A percentile compares a stretch with the other conserved stretches of the same genome.
Evolutionary conservation across 2,329 filamentous ascomycete genomes (phyloP).

Genomic region (Gyromitra esculenta): DNA sequence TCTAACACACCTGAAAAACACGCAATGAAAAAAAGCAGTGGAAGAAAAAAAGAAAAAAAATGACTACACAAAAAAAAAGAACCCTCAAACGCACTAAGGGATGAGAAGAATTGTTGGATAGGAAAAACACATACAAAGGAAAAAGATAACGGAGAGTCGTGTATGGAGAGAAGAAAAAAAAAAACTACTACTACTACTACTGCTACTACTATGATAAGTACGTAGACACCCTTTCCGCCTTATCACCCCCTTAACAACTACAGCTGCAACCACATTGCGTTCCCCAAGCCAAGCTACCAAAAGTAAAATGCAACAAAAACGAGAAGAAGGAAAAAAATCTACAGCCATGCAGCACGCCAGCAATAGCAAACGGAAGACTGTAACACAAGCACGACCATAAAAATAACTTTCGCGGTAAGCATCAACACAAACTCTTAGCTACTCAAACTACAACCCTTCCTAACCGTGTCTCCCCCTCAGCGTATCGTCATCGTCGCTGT

Average conservation of each 20-base stretch:
- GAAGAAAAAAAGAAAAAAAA: constrained; percentile 3
- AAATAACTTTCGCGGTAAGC: constrained; percentile 11
- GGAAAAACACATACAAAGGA: constrained; percentile 28
- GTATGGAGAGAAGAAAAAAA: constrained; percentile 26
- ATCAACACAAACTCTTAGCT: constrained; percentile 5
- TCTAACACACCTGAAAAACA: constrained; percentile 52
- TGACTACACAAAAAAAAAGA: constrained; percentile 8
- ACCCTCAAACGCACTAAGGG: not conserved
- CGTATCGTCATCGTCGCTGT: constrained; percentile 52
- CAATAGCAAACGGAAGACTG: constrained; percentile 16
- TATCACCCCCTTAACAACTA: constrained; percentile 41
- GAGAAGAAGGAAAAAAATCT: constrained; percentile 36
- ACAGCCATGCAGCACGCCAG: constrained; percentile 36
- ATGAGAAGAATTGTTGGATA: not conserved
- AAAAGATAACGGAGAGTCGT: constrained; percentile 36
- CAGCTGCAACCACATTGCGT: constrained; percentile 21
- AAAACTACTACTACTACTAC: not conserved
- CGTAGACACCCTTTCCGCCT: not conserved
- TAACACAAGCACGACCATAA: not conserved
- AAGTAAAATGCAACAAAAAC: constrained; percentile 41
- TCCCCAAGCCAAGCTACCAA: constrained; percentile 31
- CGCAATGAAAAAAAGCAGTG: constrained; percentile 36
- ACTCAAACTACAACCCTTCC: not conserved
- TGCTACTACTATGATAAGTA: constrained; percentile 36
- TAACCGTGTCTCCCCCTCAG: constrained; percentile 53